Percentiles rank a stretch among this genome's conserved stretches.
These are phyloP conservation scores for Lactarius indigo DNA, from an alignment of 768 basidiomycete genomes.

Conservation along the genomic window DNA sequence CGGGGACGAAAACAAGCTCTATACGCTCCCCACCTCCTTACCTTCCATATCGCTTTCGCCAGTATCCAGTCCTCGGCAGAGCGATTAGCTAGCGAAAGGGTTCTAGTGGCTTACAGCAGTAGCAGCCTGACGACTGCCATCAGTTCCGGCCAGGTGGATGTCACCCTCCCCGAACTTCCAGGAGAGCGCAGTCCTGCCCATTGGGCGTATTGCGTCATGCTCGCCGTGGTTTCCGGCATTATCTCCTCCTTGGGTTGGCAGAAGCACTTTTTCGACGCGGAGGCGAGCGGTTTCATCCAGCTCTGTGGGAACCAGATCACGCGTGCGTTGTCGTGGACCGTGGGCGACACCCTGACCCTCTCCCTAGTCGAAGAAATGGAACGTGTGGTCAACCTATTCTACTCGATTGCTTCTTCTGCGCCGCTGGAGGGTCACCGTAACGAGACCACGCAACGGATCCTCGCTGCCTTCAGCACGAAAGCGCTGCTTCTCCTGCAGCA, in stretches of 20 bases:
- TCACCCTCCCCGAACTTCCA: constrained; percentile 63
- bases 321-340: constrained; percentile 76
- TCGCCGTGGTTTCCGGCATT: constrained; percentile 73
- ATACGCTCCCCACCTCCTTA: constrained; percentile 73
- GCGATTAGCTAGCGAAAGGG: constrained; percentile 77
- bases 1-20: constrained; percentile 60
- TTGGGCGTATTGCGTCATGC: constrained; percentile 77
- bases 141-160: constrained; percentile 68
- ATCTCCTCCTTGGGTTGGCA: constrained; percentile 58
- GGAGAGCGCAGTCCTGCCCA: constrained; percentile 79
- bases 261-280: constrained; percentile 77
- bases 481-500: constrained; percentile 78
- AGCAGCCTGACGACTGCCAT: constrained; percentile 76
- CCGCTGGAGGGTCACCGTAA: constrained; percentile 44
- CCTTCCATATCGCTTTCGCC: constrained; percentile 84
- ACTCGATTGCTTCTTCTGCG: constrained; percentile 61
- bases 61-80: constrained; percentile 76
- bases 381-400: constrained; percentile 73
- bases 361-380: constrained; percentile 82
- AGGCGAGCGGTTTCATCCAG: constrained; percentile 82
- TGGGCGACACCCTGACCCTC: constrained; percentile 70
- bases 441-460: constrained; percentile 55
- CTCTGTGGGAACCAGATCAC: constrained; percentile 79
- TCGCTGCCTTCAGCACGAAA: constrained; percentile 63
- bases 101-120: constrained; percentile 78